phyloP scores from a whole-genome alignment of 2,329 filamentous ascomycete species.

The Teratosphaeria epicoccoides region DNA sequence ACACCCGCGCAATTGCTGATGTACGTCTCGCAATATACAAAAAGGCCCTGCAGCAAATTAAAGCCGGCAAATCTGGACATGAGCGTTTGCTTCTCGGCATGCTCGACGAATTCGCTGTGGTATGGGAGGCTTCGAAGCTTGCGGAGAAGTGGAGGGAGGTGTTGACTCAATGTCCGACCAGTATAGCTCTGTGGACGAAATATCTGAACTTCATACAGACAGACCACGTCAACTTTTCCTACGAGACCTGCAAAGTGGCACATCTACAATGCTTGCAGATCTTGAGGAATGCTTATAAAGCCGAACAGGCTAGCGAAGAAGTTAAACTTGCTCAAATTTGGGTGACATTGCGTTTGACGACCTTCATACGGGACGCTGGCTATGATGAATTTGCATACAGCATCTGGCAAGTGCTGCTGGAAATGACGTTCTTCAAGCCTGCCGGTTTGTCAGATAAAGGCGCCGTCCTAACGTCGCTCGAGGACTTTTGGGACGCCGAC shows the following conservation, averaged over 20 bases:
- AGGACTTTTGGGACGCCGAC: slow-evolving; percentile 82
- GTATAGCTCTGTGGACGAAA: slow-evolving; percentile 59
- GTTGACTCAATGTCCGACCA: slow-evolving; percentile 45
- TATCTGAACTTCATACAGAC: slow-evolving; percentile 64
- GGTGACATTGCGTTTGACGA: slow-evolving; percentile 62
- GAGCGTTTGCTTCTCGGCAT: slow-evolving; percentile 56
- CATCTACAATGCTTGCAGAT: slow-evolving; percentile 47
- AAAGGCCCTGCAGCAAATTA: slow-evolving; percentile 56
- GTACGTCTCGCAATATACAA: slow-evolving; percentile 73
- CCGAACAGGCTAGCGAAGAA: neutral
- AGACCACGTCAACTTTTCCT: slow-evolving; percentile 54
- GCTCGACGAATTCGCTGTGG: slow-evolving; percentile 61
- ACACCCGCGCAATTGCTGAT: slow-evolving; percentile 60
- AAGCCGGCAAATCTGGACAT: slow-evolving; percentile 34
- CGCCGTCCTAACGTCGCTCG: slow-evolving; percentile 36
- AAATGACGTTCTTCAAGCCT: slow-evolving; percentile 57
- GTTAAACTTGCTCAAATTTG: slow-evolving; percentile 48
- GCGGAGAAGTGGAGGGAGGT: slow-evolving; percentile 55
- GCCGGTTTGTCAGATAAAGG: slow-evolving; percentile 1
- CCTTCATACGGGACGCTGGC: slow-evolving; percentile 65
- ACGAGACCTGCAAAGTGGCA: slow-evolving; percentile 51
- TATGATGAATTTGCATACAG: slow-evolving; percentile 67
- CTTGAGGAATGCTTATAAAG: slow-evolving; percentile 1
- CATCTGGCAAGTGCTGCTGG: slow-evolving; percentile 73
- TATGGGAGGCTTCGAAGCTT: slow-evolving; percentile 59